Evolutionary conservation across 148 eudicot species (phyloP).

Genomic region (Vaccinium corymbosum): DNA sequence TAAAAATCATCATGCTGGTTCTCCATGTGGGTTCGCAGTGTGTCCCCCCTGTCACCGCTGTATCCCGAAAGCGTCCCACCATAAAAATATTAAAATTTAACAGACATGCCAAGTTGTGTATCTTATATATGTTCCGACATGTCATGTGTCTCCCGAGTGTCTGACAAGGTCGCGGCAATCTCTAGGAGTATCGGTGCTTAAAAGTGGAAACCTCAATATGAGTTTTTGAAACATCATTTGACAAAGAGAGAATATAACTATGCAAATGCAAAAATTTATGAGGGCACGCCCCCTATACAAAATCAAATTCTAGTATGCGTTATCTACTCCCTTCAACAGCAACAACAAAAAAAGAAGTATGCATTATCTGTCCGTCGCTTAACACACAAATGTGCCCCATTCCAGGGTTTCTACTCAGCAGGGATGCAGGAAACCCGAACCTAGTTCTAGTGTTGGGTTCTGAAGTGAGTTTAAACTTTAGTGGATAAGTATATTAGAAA

Average conservation of each 20-base stretch:
- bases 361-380: background rate
- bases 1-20: too few species aligned
- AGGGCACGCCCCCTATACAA: background rate
- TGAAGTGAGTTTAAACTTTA: background rate
- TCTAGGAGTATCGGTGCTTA: too few species aligned
- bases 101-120: too few species aligned
- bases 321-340: background rate
- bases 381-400: background rate
- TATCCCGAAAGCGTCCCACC: too few species aligned
- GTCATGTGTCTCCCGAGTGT: too few species aligned
- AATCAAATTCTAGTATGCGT: background rate
- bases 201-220: background rate
- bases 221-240: background rate
- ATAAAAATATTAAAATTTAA: too few species aligned
- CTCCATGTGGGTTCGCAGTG: too few species aligned
- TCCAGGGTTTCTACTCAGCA: background rate
- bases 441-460: background rate
- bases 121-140: too few species aligned
- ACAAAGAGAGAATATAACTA: too few species aligned
- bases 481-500: background rate
- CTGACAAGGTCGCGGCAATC: too few species aligned
- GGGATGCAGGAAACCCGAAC: background rate
- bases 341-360: background rate
- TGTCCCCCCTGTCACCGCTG: too few species aligned
- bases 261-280: too few species aligned